Percentiles rank a stretch among this genome's conserved stretches.
Evolutionary conservation across 1,284 basidiomycete species (phyloP).

Genomic region (Cryptococcus sp.): DNA sequence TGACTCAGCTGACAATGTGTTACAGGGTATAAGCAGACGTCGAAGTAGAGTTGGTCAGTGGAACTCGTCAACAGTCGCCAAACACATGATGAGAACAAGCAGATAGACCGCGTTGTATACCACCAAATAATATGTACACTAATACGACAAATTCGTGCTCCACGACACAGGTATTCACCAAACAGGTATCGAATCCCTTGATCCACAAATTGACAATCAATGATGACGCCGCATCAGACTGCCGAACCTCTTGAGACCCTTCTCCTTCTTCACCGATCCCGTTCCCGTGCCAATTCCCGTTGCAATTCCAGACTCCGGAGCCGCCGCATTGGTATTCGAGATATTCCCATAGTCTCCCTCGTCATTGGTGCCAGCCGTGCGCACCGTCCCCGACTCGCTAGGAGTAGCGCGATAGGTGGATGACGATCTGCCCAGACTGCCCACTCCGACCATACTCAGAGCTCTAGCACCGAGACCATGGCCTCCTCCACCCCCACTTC

Average conservation of each 20-base stretch:
- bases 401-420: slow-evolving; percentile 2
- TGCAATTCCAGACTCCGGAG: slow-evolving; percentile 3
- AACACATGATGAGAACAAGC: too few relatives aligned
- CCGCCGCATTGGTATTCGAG: slow-evolving; percentile 2
- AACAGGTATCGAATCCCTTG: not conserved
- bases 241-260: slow-evolving; percentile 38
- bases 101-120: too few relatives aligned
- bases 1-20: not conserved
- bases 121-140: not conserved
- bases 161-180: not conserved
- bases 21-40: slow-evolving; percentile 46
- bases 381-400: slow-evolving; percentile 2
- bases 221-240: slow-evolving; percentile 33
- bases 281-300: not conserved
- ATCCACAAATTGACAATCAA: not conserved
- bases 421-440: slow-evolving; percentile 3
- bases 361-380: too few relatives aligned
- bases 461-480: slow-evolving; percentile 8
- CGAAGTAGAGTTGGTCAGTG: slow-evolving; percentile 25
- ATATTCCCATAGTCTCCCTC: not conserved
- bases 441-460: slow-evolving; percentile 13
- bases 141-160: not conserved
- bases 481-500: slow-evolving; percentile 4
- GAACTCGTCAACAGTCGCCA: not conserved
- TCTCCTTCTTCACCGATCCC: slow-evolving; percentile 14